Evolutionary conservation across 192 early-diverging fungal species (phyloP).

Genomic region (Coemansia sp.): DNA sequence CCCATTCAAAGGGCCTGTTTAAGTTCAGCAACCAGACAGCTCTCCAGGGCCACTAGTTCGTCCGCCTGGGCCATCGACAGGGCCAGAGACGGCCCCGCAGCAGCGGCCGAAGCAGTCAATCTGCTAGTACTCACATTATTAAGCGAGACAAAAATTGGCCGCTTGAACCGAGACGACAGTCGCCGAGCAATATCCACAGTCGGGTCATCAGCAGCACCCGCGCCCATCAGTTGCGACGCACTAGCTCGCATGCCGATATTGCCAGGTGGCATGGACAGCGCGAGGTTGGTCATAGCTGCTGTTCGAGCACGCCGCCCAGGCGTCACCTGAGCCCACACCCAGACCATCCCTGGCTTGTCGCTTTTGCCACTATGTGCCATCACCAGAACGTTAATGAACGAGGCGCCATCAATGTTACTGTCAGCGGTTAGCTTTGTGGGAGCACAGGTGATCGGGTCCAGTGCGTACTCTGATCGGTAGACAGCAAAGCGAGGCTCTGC

Average conservation of each 20-base stretch:
- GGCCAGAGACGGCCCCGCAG: conserved; percentile 21
- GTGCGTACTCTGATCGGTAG: conserved; percentile 35
- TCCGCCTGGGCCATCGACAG: conserved; percentile 31
- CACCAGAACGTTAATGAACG: conserved; percentile 41
- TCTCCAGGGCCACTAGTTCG: conserved; percentile 35
- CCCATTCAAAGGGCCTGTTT: conserved; percentile 12
- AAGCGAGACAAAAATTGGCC: conserved; percentile 46
- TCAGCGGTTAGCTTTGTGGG: conserved; percentile 15
- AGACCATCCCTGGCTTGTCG: conserved; percentile 32
- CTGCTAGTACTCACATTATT: conserved; percentile 21
- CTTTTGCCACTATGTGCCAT: conserved; percentile 26
- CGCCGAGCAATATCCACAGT: conserved; percentile 40
- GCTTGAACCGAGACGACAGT: conserved; percentile 41
- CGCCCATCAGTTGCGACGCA: conserved; percentile 39
- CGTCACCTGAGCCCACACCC: conserved; percentile 53
- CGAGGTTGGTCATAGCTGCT: conserved; percentile 35
- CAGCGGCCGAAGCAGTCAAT: conserved; percentile 3
- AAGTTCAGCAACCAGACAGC: conserved; percentile 45
- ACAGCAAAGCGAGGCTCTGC: conserved; percentile 38
- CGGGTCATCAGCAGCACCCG: conserved; percentile 34
- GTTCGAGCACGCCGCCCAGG: conserved; percentile 7
- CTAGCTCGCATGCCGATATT: conserved; percentile 18
- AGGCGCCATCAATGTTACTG: conserved; percentile 22
- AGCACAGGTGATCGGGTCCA: conserved; percentile 28
- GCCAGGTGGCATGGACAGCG: conserved; percentile 46